Percentiles rank a stretch among this genome's conserved stretches.
Evolutionary conservation across 306 rosid species (phyloP).

Genomic region (Biancaea sappan): DNA sequence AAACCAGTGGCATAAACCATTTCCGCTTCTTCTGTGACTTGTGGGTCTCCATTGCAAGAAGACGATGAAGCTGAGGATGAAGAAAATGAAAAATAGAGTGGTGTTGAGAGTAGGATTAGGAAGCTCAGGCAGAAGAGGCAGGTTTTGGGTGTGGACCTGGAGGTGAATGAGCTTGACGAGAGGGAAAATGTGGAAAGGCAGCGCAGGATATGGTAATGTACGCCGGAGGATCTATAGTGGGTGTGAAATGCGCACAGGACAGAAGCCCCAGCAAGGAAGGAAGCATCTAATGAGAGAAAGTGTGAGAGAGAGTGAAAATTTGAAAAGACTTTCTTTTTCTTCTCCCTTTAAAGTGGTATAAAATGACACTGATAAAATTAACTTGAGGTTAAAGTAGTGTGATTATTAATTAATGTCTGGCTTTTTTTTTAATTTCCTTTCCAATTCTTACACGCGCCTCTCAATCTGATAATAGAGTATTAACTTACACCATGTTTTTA

Average conservation of each 20-base stretch:
- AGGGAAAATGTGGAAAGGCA: not conserved
- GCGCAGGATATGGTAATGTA: not conserved
- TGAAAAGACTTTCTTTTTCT: no score
- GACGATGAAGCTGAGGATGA: not conserved
- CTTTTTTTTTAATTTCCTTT: no score
- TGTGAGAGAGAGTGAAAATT: no score
- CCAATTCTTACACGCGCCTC: no score
- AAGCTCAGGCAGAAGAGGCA: not conserved
- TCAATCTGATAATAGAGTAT: no score
- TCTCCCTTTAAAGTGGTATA: no score
- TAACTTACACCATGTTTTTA: no score
- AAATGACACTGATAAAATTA: no score
- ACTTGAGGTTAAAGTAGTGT: no score
- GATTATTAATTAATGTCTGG: no score
- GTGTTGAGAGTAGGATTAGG: not conserved
- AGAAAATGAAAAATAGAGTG: not conserved
- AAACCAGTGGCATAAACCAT: slow-evolving; percentile 20
- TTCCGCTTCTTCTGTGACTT: slow-evolving; percentile 24
- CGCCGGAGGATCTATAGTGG: not conserved
- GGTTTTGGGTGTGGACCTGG: not conserved
- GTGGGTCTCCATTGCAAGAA: slow-evolving; percentile 13
- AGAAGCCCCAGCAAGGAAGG: no score
- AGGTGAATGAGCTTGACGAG: not conserved
- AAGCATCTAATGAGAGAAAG: no score
- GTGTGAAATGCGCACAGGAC: not conserved